A percentile compares a stretch with the other conserved stretches of the same genome.
Conservation (phyloP, 257 asterid species). For the Cinchona pubescens region DNA sequence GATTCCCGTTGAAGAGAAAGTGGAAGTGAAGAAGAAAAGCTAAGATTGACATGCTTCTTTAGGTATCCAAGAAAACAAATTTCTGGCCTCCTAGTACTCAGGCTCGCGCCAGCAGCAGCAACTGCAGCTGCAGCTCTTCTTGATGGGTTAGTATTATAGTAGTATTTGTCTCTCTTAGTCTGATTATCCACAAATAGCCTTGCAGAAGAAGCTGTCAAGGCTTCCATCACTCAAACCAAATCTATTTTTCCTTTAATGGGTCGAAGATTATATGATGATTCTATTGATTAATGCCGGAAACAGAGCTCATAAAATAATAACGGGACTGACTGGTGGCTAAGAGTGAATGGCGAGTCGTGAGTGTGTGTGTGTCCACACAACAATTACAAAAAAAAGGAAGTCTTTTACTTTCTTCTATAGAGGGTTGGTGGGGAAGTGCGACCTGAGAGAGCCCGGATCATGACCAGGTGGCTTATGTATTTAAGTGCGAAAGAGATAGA, state of each 20-base stretch:
- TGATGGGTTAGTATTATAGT: slow-evolving; percentile 10
- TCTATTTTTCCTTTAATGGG: not conserved
- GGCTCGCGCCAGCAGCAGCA: too few relatives aligned
- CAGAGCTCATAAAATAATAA: too few relatives aligned
- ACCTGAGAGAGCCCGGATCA: slow-evolving; percentile 20
- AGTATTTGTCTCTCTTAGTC: slow-evolving; percentile 11
- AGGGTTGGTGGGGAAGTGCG: not conserved
- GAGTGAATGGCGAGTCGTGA: slow-evolving; percentile 24
- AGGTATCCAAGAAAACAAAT: slow-evolving; percentile 26
- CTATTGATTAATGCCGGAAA: slow-evolving; percentile 6
- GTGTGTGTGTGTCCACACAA: too few relatives aligned
- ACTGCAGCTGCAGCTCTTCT: slow-evolving; percentile 9
- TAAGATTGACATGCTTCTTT: slow-evolving; percentile 24
- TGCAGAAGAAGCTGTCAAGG: slow-evolving; percentile 38
- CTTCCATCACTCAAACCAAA: slow-evolving; percentile 38
- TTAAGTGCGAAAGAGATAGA: too few relatives aligned
- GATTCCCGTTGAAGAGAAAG: slow-evolving; percentile 23
- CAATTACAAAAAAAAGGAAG: too few relatives aligned
- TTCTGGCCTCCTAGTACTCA: slow-evolving; percentile 25
- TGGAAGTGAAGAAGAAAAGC: slow-evolving; percentile 11
- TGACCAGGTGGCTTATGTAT: slow-evolving; percentile 26
- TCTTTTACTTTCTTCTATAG: too few relatives aligned
- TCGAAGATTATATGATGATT: not conserved
- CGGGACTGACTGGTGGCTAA: slow-evolving; percentile 36
- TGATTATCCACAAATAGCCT: slow-evolving; percentile 31